Evolutionary conservation across 2,329 filamentous ascomycete genomes (phyloP).

Genomic region (Thielaviopsis cerberus): DNA sequence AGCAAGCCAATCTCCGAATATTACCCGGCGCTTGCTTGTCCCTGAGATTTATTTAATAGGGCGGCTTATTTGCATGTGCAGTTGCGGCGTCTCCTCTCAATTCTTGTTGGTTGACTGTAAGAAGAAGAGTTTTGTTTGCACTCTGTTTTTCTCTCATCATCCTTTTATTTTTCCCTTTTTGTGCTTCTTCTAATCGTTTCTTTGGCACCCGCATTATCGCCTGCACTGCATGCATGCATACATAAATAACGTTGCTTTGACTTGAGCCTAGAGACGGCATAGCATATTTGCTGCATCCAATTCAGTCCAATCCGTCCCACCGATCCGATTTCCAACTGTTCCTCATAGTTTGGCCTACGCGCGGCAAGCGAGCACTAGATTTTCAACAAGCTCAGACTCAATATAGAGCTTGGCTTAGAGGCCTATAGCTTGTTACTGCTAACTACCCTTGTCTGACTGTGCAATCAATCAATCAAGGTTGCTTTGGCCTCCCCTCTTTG

Average conservation of each 20-base stretch:
- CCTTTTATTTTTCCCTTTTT: neutral
- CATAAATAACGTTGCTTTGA: neutral
- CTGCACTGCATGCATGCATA: too few species aligned
- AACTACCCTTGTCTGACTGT: neutral
- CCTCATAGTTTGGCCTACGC: neutral
- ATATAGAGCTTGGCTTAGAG: neutral
- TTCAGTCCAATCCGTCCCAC: neutral
- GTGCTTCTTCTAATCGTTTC: neutral
- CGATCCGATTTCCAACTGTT: neutral
- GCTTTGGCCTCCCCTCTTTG: neutral
- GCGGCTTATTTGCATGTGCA: too few species aligned
- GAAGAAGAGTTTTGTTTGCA: neutral
- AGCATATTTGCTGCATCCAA: neutral
- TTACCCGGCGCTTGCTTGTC: slow-evolving; percentile 7
- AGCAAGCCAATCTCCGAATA: slow-evolving; percentile 3
- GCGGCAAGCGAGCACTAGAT: neutral
- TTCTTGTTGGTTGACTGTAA: neutral
- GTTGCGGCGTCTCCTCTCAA: neutral
- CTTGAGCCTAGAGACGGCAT: neutral
- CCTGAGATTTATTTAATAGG: neutral
- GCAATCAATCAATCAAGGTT: neutral
- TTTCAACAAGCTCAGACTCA: too few species aligned
- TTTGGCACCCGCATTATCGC: neutral
- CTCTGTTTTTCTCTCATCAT: neutral
- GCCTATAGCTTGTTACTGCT: neutral